A percentile compares a stretch with the other conserved stretches of the same genome.
Evolutionary conservation across 2,329 filamentous ascomycete species (phyloP).

Genomic region (Sclerotinia subarctica): DNA sequence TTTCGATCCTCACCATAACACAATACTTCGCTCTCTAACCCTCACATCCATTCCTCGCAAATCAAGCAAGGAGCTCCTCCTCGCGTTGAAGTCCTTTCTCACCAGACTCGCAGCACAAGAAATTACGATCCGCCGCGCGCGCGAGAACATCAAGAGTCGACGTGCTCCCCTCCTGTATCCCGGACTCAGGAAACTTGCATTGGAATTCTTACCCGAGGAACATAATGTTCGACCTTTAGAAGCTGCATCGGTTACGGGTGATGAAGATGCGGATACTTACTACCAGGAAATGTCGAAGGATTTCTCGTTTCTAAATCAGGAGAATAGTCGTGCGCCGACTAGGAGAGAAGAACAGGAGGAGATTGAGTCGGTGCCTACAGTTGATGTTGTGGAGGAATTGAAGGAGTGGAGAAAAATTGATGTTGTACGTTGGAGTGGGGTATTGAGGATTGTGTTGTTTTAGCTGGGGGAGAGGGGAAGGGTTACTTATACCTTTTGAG

Average conservation of each 20-base stretch:
- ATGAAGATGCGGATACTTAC: conserved; percentile 34
- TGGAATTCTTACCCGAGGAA: conserved; percentile 47
- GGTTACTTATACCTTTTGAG: background rate
- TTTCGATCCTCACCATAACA: conserved; percentile 55
- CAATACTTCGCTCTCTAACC: conserved; percentile 51
- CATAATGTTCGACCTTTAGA: background rate
- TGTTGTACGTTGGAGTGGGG: conserved; percentile 26
- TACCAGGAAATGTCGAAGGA: conserved; percentile 23
- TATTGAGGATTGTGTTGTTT: conserved; percentile 22
- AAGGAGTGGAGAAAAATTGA: conserved; percentile 23
- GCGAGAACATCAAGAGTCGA: conserved; percentile 21
- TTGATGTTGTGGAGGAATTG: conserved; percentile 28
- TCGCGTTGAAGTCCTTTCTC: conserved; percentile 49
- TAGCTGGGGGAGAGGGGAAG: background rate
- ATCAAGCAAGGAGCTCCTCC: conserved; percentile 50
- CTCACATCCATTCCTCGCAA: conserved; percentile 54
- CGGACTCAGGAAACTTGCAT: conserved; percentile 52
- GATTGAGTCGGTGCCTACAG: background rate
- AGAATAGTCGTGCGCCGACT: background rate
- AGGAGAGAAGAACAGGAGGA: background rate
- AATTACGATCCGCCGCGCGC: conserved; percentile 40
- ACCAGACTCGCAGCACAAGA: conserved; percentile 50
- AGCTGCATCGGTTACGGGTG: conserved; percentile 28
- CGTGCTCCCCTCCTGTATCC: conserved; percentile 44
- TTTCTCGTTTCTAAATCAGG: conserved; percentile 35